phyloP scores from a whole-genome alignment of 139 green algal species.

The Spirogloea muscicola region DNA sequence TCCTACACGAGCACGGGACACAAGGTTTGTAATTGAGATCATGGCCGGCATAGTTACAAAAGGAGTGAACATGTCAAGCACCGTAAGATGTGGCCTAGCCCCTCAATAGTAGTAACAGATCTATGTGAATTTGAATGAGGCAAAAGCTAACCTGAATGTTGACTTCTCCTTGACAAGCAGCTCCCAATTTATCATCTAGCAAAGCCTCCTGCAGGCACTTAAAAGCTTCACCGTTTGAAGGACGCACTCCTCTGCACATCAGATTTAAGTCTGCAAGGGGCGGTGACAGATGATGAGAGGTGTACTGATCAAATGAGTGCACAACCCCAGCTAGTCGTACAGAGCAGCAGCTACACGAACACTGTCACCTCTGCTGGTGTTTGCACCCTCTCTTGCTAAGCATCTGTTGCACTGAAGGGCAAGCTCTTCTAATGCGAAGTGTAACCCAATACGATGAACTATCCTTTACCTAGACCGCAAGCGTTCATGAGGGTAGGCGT shows the following conservation, averaged over 20 bases:
- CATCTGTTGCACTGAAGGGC: too few relatives aligned
- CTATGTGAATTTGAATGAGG: background rate
- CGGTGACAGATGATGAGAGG: too few relatives aligned
- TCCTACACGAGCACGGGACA: too few relatives aligned
- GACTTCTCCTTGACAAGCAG: background rate
- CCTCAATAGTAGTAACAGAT: background rate
- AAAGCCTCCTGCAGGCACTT: conserved; percentile 11
- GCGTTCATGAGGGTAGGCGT: conserved; percentile 14
- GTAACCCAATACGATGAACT: too few relatives aligned
- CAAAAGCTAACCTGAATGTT: background rate
- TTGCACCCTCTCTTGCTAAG: too few relatives aligned
- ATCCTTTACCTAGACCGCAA: conserved; percentile 6
- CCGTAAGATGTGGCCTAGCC: background rate
- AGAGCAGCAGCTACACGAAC: too few relatives aligned
- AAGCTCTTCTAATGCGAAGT: too few relatives aligned
- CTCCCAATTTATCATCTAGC: background rate
- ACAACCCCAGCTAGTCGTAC: too few relatives aligned
- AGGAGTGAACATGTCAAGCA: background rate
- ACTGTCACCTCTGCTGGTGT: too few relatives aligned
- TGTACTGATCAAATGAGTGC: too few relatives aligned
- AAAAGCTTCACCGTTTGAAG: conserved; percentile 4
- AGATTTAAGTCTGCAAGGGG: conserved; percentile 8
- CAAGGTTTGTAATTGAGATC: too few relatives aligned
- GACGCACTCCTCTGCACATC: background rate
- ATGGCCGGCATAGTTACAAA: too few relatives aligned